phyloP scores from a whole-genome alignment of 2,329 filamentous ascomycete species.

The Fusarium globosum region DNA sequence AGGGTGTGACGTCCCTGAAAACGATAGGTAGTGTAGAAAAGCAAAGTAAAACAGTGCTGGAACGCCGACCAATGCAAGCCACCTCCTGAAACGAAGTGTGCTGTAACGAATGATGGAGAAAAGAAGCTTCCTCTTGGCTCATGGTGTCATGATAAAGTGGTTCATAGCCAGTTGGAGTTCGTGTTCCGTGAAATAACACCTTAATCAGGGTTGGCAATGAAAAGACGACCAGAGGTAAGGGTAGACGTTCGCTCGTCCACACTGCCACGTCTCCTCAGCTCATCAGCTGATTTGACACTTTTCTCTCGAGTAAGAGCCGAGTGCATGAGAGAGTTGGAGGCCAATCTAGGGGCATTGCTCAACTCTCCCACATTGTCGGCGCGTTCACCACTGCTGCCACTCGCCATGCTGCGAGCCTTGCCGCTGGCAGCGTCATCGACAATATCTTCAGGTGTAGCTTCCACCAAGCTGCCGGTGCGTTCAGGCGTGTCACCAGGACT shows the following conservation, averaged over 20 bases:
- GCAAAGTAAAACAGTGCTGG: conserved; percentile 41
- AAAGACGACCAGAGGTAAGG: conserved; percentile 77
- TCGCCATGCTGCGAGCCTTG: conserved; percentile 62
- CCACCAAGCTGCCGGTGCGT: conserved; percentile 63
- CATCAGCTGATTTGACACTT: conserved; percentile 75
- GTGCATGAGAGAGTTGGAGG: conserved; percentile 68
- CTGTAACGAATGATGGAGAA: conserved; percentile 37
- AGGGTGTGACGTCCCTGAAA: conserved; percentile 44
- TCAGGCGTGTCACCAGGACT: conserved; percentile 69
- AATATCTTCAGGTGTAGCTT: conserved; percentile 51
- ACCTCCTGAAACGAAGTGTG: conserved; percentile 26
- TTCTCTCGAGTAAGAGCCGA: conserved; percentile 71
- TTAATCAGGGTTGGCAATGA: conserved; percentile 86
- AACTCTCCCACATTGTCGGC: conserved; percentile 71
- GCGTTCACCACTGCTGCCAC: conserved; percentile 69
- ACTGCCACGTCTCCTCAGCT: conserved; percentile 80
- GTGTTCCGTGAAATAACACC: not conserved
- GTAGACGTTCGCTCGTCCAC: conserved; percentile 86
- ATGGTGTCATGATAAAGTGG: conserved; percentile 27
- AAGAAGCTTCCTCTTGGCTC: conserved; percentile 25
- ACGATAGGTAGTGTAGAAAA: conserved; percentile 38
- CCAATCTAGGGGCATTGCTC: conserved; percentile 60
- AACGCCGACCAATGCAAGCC: conserved; percentile 45
- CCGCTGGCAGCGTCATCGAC: conserved; percentile 59
- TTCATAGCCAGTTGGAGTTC: conserved; percentile 11